Evolutionary conservation across 257 asterid species (phyloP), one percentile per base, ranked within the genome.

Genomic region (Capsicum rhomboideum): DNA sequence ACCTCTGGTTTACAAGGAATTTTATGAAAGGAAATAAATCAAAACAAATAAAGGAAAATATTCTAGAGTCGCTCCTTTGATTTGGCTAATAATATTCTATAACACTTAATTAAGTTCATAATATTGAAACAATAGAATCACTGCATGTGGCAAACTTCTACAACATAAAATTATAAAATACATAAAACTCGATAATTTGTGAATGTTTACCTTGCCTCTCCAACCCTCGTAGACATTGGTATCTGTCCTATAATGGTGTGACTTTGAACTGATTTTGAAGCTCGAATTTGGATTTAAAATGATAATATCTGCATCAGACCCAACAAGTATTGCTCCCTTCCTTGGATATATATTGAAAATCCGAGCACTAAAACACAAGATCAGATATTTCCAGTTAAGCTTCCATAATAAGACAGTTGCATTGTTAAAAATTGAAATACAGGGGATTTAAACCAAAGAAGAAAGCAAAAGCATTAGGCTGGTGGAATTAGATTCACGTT

Each of bases 251-350:
- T 93, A 95, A 89, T 96, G 99, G 90, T 94, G 99, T 69, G 93
- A 87, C 42, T 85, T 91, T 28, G 98, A 87, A 88, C 94, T 90
- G 79, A 96, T 93, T 89, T 89, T 89, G 78, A 96, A 96, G 86
- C 93, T 93, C 8, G 98, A 85, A 86, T 96, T 93, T 31, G 99
- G 98, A 88, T 94, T 94, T 53, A 97, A 85, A 87, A 97, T 90
- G 86, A 97, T 97, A 81, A 97, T 87, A 82, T 97, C 99, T 18
- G 99, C 99, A 86, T 95, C 99, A 44, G 98, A 96, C 23, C 99
- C 98, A 20, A 91, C 91, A 71, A 93, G 91, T 83, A 97, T 90
- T 37, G 99, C 99, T 7, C 99, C 98, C 88, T 97, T 94, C 80
- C 92, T 93, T 44, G 99, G 99, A 89, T 93, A 97, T 78, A 97